phyloP scores from a whole-genome alignment of 1,284 basidiomycete species.

The Trichosporon asahii region DNA sequence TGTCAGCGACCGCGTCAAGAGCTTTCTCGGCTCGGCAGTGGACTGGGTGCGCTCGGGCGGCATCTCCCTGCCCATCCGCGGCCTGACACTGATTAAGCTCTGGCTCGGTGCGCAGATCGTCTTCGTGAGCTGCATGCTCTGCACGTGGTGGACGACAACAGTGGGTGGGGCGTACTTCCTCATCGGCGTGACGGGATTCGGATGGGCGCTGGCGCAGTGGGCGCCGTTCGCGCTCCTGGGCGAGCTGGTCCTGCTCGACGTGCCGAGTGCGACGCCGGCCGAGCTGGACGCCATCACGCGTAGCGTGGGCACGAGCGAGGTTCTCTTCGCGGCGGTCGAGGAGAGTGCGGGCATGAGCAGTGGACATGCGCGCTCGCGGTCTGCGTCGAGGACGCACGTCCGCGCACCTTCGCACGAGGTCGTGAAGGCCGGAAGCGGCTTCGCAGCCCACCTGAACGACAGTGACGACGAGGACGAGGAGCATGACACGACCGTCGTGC shows the following conservation, averaged over 20 bases:
- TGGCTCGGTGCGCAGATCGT: conserved; percentile 45
- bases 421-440: background rate
- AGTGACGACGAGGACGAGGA: conserved; percentile 9
- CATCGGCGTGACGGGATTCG: conserved; percentile 55
- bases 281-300: conserved; percentile 9
- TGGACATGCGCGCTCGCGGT: background rate
- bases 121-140: conserved; percentile 50
- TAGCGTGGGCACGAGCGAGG: conserved; percentile 1
- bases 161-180: conserved; percentile 53
- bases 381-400: conserved; percentile 14
- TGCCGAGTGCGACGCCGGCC: background rate
- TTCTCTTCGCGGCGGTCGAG: conserved; percentile 17
- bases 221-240: conserved; percentile 38
- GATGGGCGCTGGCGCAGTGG: conserved; percentile 55
- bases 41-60: conserved; percentile 24
- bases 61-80: conserved; percentile 40
- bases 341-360: background rate
- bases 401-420: conserved; percentile 11
- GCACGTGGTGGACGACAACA: conserved; percentile 49
- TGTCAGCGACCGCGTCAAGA: conserved; percentile 11
- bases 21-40: conserved; percentile 21
- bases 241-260: conserved; percentile 50
- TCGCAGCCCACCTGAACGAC: background rate
- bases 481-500: conserved; percentile 38
- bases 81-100: conserved; percentile 45